A percentile compares a stretch with the other conserved stretches of the same genome.
Evolutionary conservation across 345 rosid genomes (phyloP).

Genomic region (Hibiscus mutabilis): DNA sequence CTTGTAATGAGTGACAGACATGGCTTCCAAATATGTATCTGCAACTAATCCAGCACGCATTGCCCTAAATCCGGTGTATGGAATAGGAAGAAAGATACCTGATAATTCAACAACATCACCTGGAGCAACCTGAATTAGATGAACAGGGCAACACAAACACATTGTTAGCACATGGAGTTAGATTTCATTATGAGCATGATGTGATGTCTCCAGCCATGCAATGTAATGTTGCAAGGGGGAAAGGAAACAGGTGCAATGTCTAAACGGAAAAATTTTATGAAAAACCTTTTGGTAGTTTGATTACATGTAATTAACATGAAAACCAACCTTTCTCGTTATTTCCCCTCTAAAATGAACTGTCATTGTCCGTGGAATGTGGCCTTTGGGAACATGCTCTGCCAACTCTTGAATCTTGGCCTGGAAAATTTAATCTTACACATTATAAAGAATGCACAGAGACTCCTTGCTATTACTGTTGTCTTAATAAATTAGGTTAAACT

Average conservation of each 20-base stretch:
- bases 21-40: constrained; percentile 87
- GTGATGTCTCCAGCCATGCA: neutral
- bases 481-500: constrained; percentile 10
- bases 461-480: neutral
- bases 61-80: constrained; percentile 90
- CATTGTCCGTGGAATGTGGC: constrained; percentile 97
- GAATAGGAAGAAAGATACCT: constrained; percentile 96
- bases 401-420: constrained; percentile 99
- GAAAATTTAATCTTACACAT: constrained; percentile 16
- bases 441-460: constrained; percentile 3
- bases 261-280: constrained; percentile 5
- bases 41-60: constrained; percentile 98
- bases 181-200: neutral
- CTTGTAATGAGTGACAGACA: constrained; percentile 88
- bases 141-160: neutral
- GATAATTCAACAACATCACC: constrained; percentile 97
- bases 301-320: constrained; percentile 11
- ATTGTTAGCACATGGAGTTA: neutral
- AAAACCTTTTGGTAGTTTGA: neutral
- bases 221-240: neutral
- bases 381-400: constrained; percentile 97
- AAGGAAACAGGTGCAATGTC: neutral
- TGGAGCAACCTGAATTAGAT: constrained; percentile 63
- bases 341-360: constrained; percentile 96
- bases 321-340: constrained; percentile 85